A percentile compares a stretch with the other conserved stretches of the same genome.
Evolutionary conservation across 305 asterid genomes (phyloP).

Genomic region (Solanum hybrid): DNA sequence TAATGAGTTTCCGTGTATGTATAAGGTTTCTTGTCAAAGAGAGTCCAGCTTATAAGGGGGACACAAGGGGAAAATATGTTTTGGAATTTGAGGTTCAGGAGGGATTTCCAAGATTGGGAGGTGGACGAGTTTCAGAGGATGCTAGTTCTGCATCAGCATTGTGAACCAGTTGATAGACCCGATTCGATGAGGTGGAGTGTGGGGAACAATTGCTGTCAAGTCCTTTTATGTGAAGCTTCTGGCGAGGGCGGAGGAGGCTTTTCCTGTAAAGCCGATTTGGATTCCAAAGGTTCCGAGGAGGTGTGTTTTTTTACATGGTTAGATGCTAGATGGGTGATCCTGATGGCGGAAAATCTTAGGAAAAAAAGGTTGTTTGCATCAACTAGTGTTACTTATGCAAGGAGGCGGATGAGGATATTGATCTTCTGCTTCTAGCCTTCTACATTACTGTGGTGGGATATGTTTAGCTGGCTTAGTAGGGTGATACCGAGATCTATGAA

Average conservation of each 20-base stretch:
- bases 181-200: background rate
- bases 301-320: background rate
- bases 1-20: background rate
- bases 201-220: background rate
- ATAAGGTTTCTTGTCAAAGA: background rate
- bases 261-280: background rate
- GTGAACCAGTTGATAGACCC: background rate
- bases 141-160: background rate
- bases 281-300: background rate
- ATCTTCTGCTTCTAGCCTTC: background rate
- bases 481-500: background rate
- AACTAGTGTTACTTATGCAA: background rate
- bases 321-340: background rate
- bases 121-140: background rate
- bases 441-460: background rate
- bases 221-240: background rate
- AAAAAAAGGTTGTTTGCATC: background rate
- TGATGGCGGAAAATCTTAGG: background rate
- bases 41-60: background rate
- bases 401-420: background rate
- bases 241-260: background rate
- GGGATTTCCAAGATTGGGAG: background rate
- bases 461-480: background rate
- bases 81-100: background rate
- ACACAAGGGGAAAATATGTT: background rate